A percentile compares a stretch with the other conserved stretches of the same genome.
Conservation (phyloP, 805 yeast species). For the Myxozyma lipomycoides region DNA sequence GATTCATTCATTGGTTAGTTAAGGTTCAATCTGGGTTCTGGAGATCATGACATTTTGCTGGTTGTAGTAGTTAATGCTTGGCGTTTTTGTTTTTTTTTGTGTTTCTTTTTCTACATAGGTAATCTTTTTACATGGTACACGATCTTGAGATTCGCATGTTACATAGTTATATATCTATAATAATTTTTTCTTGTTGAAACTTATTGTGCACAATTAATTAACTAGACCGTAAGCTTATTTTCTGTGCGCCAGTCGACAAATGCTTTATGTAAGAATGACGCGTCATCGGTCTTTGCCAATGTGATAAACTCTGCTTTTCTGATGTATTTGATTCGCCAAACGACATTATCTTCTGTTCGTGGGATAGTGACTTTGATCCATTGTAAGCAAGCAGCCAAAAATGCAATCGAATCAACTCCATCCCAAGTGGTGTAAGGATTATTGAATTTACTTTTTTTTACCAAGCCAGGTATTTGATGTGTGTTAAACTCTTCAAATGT, state of each 20-base stretch:
- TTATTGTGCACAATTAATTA: too few species aligned
- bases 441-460: slow-evolving; percentile 49
- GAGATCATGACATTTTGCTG: too few species aligned
- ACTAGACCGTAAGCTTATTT: background rate
- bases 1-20: too few species aligned
- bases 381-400: slow-evolving; percentile 79
- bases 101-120: background rate
- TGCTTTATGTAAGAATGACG: slow-evolving; percentile 20
- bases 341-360: slow-evolving; percentile 44
- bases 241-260: slow-evolving; percentile 23
- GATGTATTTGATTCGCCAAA: slow-evolving; percentile 51
- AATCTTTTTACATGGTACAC: background rate
- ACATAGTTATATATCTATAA: background rate
- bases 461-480: slow-evolving; percentile 68
- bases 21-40: too few species aligned
- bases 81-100: background rate
- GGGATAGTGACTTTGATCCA: slow-evolving; percentile 59
- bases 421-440: slow-evolving; percentile 42
- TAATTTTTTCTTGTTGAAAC: too few species aligned
- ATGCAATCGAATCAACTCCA: slow-evolving; percentile 75
- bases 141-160: background rate
- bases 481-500: slow-evolving; percentile 72
- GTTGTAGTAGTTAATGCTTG: too few species aligned
- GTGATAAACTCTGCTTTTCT: slow-evolving; percentile 18
- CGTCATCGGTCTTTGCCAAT: slow-evolving; percentile 9